These are phyloP conservation scores for Lophiostoma macrostomum DNA, from an alignment of 495 filamentous ascomycete species.

Conservation along the genomic window DNA sequence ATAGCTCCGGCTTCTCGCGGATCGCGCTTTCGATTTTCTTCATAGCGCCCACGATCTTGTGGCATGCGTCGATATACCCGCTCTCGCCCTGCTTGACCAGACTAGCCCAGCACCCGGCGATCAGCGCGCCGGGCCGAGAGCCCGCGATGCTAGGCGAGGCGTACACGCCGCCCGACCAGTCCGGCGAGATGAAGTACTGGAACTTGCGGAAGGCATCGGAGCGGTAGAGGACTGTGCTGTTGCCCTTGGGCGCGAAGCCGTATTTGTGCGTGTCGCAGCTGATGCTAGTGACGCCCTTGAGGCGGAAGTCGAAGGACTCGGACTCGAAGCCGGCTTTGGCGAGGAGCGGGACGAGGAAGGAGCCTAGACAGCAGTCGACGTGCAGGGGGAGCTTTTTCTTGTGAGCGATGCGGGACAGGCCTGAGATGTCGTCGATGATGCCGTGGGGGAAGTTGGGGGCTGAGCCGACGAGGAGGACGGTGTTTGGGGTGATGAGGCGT, in stretches of 20 bases:
- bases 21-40: slow-evolving; percentile 82
- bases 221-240: slow-evolving; percentile 88
- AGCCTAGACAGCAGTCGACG: slow-evolving; percentile 96
- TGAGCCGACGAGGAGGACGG: slow-evolving; percentile 90
- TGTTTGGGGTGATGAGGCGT: slow-evolving; percentile 92
- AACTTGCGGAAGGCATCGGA: slow-evolving; percentile 70
- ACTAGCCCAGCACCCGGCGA: slow-evolving; percentile 89
- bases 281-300: slow-evolving; percentile 91
- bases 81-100: slow-evolving; percentile 82
- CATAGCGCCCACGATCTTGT: slow-evolving; percentile 79
- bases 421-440: slow-evolving; percentile 90
- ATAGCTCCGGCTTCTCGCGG: slow-evolving; percentile 59
- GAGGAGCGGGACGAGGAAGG: slow-evolving; percentile 89
- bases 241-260: slow-evolving; percentile 96
- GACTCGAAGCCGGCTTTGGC: slow-evolving; percentile 85
- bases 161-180: slow-evolving; percentile 96
- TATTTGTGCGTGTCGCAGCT: slow-evolving; percentile 98
- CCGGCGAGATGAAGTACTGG: slow-evolving; percentile 93
- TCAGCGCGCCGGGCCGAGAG: slow-evolving; percentile 86
- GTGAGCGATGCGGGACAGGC: slow-evolving; percentile 78
- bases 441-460: slow-evolving; percentile 98
- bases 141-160: slow-evolving; percentile 88
- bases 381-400: slow-evolving; percentile 80
- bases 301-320: slow-evolving; percentile 86
- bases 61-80: slow-evolving; percentile 85